Evolutionary conservation across 129 eudicot genomes (phyloP).

Genomic region (Centaurea solstitialis): DNA sequence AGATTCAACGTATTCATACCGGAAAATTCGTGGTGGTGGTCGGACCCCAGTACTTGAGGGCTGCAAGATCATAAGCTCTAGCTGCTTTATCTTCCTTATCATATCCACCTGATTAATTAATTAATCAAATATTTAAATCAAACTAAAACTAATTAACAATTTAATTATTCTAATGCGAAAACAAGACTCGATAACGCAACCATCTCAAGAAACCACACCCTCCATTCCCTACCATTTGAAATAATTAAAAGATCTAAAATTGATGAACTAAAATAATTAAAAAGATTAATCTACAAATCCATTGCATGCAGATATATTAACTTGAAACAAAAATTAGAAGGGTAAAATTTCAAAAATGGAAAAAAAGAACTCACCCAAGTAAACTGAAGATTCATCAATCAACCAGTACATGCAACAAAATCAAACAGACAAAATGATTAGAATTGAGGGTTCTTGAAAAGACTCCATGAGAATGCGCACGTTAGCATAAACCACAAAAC

Average conservation of each 20-base stretch:
- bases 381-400: slow-evolving; percentile 61
- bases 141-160: not conserved
- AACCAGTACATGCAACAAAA: slow-evolving; percentile 43
- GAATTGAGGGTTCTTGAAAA: slow-evolving; percentile 9
- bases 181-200: slow-evolving; percentile 12
- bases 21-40: slow-evolving; percentile 88
- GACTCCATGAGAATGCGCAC: slow-evolving; percentile 23
- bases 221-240: not conserved
- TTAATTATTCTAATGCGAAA: not conserved
- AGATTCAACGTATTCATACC: slow-evolving; percentile 24
- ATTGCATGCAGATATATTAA: slow-evolving; percentile 34
- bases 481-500: slow-evolving; percentile 36
- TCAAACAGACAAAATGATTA: slow-evolving; percentile 17
- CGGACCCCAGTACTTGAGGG: slow-evolving; percentile 94
- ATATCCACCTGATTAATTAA: slow-evolving; percentile 69
- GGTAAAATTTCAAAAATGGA: not conserved
- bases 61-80: slow-evolving; percentile 95
- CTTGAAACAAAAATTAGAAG: not conserved
- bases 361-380: slow-evolving; percentile 65
- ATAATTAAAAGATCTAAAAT: not conserved
- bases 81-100: slow-evolving; percentile 97
- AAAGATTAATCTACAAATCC: slow-evolving; percentile 14
- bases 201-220: not conserved
- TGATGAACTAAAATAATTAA: not conserved
- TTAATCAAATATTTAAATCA: slow-evolving; percentile 3